Conservation (phyloP, 2,329 filamentous ascomycete genomes). For the Ophiostoma fasciatum region DNA sequence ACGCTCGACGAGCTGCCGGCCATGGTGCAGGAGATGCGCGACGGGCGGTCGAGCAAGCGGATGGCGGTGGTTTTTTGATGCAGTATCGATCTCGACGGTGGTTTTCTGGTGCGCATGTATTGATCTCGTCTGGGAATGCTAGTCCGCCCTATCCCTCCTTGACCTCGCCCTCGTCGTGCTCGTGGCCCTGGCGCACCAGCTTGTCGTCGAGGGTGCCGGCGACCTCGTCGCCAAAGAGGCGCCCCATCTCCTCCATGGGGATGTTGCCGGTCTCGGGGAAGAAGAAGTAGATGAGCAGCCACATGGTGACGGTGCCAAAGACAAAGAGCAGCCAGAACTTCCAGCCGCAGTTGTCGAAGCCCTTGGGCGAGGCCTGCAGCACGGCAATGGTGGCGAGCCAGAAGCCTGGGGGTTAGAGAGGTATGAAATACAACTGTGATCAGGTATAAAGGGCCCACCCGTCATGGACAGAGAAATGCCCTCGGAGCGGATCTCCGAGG, state of each 20-base stretch:
- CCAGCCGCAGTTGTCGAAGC: constrained; percentile 1
- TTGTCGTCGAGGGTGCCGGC: constrained; percentile 1
- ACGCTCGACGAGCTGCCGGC: not conserved
- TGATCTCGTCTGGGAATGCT: too few species aligned
- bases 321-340: constrained; percentile 1
- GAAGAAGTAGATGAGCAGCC: not conserved
- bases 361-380: not conserved
- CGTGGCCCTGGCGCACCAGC: not conserved
- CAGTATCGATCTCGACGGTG: too few species aligned
- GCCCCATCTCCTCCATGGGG: constrained; percentile 3
- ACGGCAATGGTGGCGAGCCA: constrained; percentile 2
- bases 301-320: not conserved
- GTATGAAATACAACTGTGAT: not conserved
- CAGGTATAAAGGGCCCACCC: not conserved
- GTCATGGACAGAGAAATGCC: constrained; percentile 1
- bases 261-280: constrained; percentile 2
- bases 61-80: not conserved
- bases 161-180: not conserved
- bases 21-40: constrained; percentile 3
- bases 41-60: not conserved
- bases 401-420: not conserved
- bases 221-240: constrained; percentile 2
- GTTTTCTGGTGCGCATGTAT: too few species aligned
- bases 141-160: too few species aligned
- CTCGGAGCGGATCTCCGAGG: not conserved